Percentiles rank a stretch among this genome's conserved stretches.
phyloP scores from a whole-genome alignment of 2,329 filamentous ascomycete species.

The Calonectria pseudoturangicola region DNA sequence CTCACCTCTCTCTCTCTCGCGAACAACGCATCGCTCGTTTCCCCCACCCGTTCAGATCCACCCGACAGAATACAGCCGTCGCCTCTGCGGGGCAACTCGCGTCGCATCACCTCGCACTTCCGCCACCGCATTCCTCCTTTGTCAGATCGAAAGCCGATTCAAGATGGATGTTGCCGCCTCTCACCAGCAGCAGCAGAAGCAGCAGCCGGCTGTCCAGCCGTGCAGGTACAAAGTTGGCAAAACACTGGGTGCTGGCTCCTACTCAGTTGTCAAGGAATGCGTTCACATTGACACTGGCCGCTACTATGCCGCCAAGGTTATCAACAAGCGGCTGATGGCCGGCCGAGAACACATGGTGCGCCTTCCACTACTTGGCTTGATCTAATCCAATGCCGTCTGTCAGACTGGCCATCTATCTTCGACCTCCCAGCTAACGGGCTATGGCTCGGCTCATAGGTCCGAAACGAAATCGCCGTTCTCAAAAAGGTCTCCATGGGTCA shows the following conservation, averaged over 20 bases:
- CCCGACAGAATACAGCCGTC: slow-evolving; percentile 26
- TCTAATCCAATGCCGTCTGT: neutral
- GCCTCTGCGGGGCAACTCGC: slow-evolving; percentile 41
- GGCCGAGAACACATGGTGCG: slow-evolving; percentile 97
- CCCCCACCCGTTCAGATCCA: slow-evolving; percentile 22
- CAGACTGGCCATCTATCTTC: neutral
- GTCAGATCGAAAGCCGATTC: slow-evolving; percentile 34
- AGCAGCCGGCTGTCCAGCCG: slow-evolving; percentile 84
- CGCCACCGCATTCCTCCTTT: slow-evolving; percentile 39
- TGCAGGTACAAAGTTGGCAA: slow-evolving; percentile 99
- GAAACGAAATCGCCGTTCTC: slow-evolving; percentile 97
- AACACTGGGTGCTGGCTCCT: slow-evolving; percentile 95
- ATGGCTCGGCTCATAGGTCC: slow-evolving; percentile 75
- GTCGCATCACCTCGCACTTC: slow-evolving; percentile 33
- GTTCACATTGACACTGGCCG: slow-evolving; percentile 98
- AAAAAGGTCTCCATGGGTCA: slow-evolving; percentile 99
- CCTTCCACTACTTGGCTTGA: slow-evolving; percentile 32
- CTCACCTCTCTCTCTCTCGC: slow-evolving; percentile 12
- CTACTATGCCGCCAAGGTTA: slow-evolving; percentile 99
- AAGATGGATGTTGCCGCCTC: slow-evolving; percentile 51
- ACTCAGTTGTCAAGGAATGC: slow-evolving; percentile 99
- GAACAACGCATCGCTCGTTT: slow-evolving; percentile 5
- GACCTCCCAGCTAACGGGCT: slow-evolving; percentile 41
- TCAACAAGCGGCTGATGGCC: slow-evolving; percentile 98
- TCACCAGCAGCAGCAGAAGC: slow-evolving; percentile 54